phyloP scores from a whole-genome alignment of 2,329 filamentous ascomycete species.

The Fusarium algeriense region DNA sequence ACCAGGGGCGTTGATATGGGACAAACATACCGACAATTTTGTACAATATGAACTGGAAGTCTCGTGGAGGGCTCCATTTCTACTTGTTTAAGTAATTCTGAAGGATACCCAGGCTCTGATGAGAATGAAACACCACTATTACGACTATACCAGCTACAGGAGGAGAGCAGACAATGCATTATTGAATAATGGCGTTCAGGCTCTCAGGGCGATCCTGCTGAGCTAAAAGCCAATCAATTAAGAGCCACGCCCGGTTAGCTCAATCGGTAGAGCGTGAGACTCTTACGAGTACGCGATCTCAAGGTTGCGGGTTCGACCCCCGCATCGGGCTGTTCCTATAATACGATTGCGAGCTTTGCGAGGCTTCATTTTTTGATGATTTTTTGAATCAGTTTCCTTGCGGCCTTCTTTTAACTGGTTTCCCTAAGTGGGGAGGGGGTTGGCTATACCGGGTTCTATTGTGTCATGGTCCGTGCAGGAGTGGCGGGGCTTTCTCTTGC shows the following conservation, averaged over 20 bases:
- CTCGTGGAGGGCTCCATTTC: conserved; percentile 21
- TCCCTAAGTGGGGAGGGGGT: neutral
- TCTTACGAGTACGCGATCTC: conserved; percentile 62
- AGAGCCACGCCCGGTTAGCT: conserved; percentile 36
- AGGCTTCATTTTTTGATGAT: conserved; percentile 20
- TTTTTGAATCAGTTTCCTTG: neutral
- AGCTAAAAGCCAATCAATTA: conserved; percentile 17
- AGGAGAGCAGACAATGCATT: neutral
- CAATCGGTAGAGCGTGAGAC: conserved; percentile 73
- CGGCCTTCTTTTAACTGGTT: neutral
- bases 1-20: conserved; percentile 32
- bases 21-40: conserved; percentile 29
- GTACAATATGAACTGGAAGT: conserved; percentile 35
- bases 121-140: conserved; percentile 35
- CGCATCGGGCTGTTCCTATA: conserved; percentile 56
- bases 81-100: conserved; percentile 19
- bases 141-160: neutral
- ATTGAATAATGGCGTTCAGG: neutral
- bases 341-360: conserved; percentile 30
- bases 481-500: neutral
- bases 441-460: neutral
- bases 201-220: neutral
- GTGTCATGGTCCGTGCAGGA: conserved; percentile 16
- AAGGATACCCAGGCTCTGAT: conserved; percentile 39
- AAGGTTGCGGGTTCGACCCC: conserved; percentile 68